These are phyloP conservation scores for Parachaetomium inaequale DNA, from an alignment of 495 filamentous ascomycete species.

Conservation along the genomic window DNA sequence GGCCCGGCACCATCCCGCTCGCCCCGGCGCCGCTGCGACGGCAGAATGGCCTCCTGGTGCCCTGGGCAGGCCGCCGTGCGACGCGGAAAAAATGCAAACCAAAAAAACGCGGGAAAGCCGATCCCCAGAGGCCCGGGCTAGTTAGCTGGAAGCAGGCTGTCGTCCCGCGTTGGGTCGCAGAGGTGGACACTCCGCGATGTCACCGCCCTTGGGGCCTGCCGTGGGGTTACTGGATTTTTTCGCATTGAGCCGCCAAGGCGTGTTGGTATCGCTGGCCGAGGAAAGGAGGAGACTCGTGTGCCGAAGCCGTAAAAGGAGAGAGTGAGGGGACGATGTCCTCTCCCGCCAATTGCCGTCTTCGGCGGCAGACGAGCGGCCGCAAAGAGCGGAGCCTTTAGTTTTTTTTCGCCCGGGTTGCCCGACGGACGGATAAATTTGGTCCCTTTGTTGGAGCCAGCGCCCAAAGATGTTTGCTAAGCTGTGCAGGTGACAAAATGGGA, in stretches of 20 bases:
- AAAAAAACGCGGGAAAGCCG: not conserved
- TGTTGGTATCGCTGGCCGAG: not conserved
- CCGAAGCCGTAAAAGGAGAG: not conserved
- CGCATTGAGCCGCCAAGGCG: not conserved
- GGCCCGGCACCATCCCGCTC: conserved; percentile 14
- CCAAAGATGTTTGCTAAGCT: not conserved
- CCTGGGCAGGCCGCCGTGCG: not conserved
- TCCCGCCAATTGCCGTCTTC: not conserved
- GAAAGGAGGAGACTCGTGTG: not conserved
- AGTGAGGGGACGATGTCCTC: not conserved
- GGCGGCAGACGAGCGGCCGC: not conserved
- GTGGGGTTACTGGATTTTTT: not conserved
- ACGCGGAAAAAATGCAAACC: not conserved
- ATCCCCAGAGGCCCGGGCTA: not conserved
- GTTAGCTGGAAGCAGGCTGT: not conserved
- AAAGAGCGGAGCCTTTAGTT: not conserved
- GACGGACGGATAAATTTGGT: not conserved
- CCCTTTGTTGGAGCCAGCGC: not conserved
- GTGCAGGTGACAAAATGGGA: not conserved
- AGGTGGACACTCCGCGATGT: not conserved
- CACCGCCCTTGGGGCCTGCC: not conserved
- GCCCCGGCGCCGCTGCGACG: conserved; percentile 9
- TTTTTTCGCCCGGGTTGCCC: not conserved
- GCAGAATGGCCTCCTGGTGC: not conserved
- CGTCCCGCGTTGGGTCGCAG: not conserved